Base-by-base conservation (phyloP, 2,329 filamentous ascomycete species). In the Cercospora brassicicola region DNA sequence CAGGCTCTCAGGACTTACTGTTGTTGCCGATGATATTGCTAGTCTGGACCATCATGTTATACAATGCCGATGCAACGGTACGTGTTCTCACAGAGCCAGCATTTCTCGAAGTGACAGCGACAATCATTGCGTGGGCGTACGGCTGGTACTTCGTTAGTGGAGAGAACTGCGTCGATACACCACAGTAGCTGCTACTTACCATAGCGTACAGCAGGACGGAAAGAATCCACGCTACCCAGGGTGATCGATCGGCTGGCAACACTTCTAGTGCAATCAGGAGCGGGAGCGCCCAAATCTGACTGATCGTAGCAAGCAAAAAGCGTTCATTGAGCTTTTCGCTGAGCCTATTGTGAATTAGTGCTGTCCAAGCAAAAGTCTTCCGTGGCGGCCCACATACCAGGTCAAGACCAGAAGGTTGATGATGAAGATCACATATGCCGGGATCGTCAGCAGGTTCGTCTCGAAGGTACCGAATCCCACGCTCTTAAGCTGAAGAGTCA, bases 91-190 rank as follows among this genome's bases (percentile, higher is more conserved):
- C 87, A 1, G 85, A 83, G 69, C 89, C 88, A 2, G 87, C 85
- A 73, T 90, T 90, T 64, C 87, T 83, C 1, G 86, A 88, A 2
- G 85, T 88, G 77, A 87, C 85, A 0, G 84, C 87, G 0, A 89
- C 88, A 2, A 88, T 78, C 28, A 89, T 85, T 0, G 87, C 86
- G 73, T 90, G 84, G 59, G 81, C 77, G 61, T 82, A 83, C 0
- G 81, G 81, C 53, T 57, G 28, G 11, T 57, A 57, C 23, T n/a
- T 18, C 8, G 28, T 57, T 26, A 57, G 53, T 30, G 20, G n/a
- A 30, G 26, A 15, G 26, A 31, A 56, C 4, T 33, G n/a, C 13
- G n/a, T 30, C 13, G 26, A 28, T 57, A 15, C 9, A 4, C n/a
- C 23, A 23, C 26, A 15, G 15, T 6, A 57, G 26, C 31, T 20